Evolutionary conservation across 2,329 filamentous ascomycete species (phyloP), one percentile per base, ranked within the genome.

Genomic region (Penicillium sclerotigenum): DNA sequence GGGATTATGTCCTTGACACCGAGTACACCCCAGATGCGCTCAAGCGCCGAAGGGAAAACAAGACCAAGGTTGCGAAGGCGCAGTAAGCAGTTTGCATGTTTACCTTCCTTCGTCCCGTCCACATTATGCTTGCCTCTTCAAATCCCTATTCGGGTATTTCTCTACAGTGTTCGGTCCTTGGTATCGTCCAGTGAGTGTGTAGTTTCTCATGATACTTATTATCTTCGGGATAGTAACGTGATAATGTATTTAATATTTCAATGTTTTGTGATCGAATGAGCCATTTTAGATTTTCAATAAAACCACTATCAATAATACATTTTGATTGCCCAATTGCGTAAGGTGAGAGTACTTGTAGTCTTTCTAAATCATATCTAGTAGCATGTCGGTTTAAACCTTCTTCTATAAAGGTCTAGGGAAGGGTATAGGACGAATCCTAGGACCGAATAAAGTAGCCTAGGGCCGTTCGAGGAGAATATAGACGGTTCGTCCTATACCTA

Each of bases 1-100:
- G 94, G 94, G 94, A 99, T 79, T 96, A 89, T 75, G 75, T 87
- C 66, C 83, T 97, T 65, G 92, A 97, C 77, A 99, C 94, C 59
- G 93, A 99, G 82, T 90, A 90, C 62, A 91, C 90, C 51, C 85
- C 90, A 36, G 93, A 95, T 76, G 90, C 93, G 38, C 83, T 88
- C 67, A 92, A 91, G 86, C 84, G 82, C 71, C 87, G 92, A 71
- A 84, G 91, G 58, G 91, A 94, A 76, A 70, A 72, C 52, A 75
- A 73, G 60, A 50, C 52, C 24, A 63, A 56, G 18, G 49, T 45
- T 9, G 31, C 52, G 42, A 73, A 73, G 57, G 58, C 64, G n/a
- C 65, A 71, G 56, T 71, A 46, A 43, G 31, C 43, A 18, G n/a
- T 36, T 47, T 33, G 18, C 26, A 16, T 38, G 7, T 14, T 18